Evolutionary conservation across 768 basidiomycete genomes (phyloP).

Genomic region (Sarcodon sp.): DNA sequence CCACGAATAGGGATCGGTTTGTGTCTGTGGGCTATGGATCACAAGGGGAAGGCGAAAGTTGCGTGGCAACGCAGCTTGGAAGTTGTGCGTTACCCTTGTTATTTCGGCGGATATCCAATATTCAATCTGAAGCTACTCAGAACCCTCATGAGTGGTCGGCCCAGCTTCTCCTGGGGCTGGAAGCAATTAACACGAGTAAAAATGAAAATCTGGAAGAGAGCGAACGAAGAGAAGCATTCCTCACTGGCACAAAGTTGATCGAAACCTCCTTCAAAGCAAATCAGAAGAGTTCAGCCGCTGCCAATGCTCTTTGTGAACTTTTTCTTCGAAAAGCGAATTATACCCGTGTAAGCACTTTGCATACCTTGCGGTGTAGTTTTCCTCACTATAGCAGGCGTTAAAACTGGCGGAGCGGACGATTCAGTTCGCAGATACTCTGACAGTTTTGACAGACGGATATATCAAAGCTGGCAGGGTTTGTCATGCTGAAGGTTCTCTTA

Average conservation of each 20-base stretch:
- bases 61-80: slow-evolving; percentile 89
- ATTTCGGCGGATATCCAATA: not conserved
- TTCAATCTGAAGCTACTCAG: slow-evolving; percentile 20
- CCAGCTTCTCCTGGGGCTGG: slow-evolving; percentile 73
- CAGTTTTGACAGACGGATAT: slow-evolving; percentile 79
- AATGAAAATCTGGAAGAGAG: slow-evolving; percentile 47
- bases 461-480: slow-evolving; percentile 71
- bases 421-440: slow-evolving; percentile 84
- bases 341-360: slow-evolving; percentile 32
- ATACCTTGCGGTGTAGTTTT: not conserved
- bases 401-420: slow-evolving; percentile 92
- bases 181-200: slow-evolving; percentile 80
- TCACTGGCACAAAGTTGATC: slow-evolving; percentile 54
- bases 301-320: slow-evolving; percentile 72
- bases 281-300: slow-evolving; percentile 67
- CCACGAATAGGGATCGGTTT: slow-evolving; percentile 93
- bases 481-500: slow-evolving; percentile 55
- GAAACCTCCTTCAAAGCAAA: slow-evolving; percentile 74
- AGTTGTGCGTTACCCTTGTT: slow-evolving; percentile 39
- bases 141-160: slow-evolving; percentile 73
- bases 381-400: slow-evolving; percentile 39
- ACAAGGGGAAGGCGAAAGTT: slow-evolving; percentile 67
- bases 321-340: slow-evolving; percentile 62
- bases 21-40: slow-evolving; percentile 83
- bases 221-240: slow-evolving; percentile 48